Conservation (phyloP, 768 basidiomycete genomes). For the Tephrocybe sp. region DNA sequence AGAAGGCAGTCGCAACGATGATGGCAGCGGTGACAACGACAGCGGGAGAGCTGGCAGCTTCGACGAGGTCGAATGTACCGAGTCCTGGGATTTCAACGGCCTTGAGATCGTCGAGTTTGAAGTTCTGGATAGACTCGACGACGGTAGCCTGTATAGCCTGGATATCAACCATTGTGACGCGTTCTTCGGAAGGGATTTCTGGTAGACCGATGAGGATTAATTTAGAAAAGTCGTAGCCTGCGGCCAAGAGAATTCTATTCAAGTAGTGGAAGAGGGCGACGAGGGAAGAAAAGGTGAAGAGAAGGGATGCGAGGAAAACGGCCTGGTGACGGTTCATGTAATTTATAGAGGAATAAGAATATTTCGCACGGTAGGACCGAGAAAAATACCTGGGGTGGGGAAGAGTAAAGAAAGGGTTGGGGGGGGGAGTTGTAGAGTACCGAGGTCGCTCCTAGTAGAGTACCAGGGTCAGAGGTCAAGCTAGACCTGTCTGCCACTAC, state of each 20-base stretch:
- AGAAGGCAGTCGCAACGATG: constrained; percentile 50
- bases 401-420: too few species aligned
- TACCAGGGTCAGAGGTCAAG: neutral
- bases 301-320: constrained; percentile 55
- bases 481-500: neutral
- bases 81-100: constrained; percentile 35
- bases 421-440: too few species aligned
- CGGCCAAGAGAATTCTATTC: constrained; percentile 41
- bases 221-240: constrained; percentile 57
- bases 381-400: neutral
- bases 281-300: constrained; percentile 48
- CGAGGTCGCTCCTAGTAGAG: too few species aligned
- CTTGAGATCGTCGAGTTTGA: constrained; percentile 26
- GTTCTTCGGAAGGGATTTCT: constrained; percentile 19
- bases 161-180: constrained; percentile 17
- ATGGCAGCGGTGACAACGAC: constrained; percentile 53
- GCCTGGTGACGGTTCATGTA: constrained; percentile 58
- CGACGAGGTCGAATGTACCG: constrained; percentile 38
- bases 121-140: constrained; percentile 21
- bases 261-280: constrained; percentile 42
- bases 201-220: constrained; percentile 66
- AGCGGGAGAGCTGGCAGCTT: constrained; percentile 42
- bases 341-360: neutral
- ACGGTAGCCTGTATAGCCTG: constrained; percentile 18
- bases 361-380: constrained; percentile 11